Conservation (phyloP, 768 basidiomycete species). For the Lactarius vividus region DNA sequence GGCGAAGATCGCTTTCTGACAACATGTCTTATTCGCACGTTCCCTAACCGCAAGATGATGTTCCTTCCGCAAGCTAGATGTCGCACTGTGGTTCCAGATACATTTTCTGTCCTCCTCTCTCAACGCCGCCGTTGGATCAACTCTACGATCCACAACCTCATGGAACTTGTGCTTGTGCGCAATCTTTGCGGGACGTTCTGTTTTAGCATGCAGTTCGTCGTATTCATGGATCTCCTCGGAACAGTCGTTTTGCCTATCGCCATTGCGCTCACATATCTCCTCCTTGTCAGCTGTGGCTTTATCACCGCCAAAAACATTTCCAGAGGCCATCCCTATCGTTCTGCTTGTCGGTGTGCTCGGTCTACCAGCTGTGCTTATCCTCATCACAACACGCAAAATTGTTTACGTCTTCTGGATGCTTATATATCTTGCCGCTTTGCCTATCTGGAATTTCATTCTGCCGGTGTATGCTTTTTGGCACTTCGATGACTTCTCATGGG, state of each 20-base stretch:
- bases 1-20: conserved; percentile 99
- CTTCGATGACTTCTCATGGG: conserved; percentile 99
- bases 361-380: conserved; percentile 86
- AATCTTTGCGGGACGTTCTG: conserved; percentile 99
- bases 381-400: conserved; percentile 92
- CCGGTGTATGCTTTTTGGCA: conserved; percentile 99
- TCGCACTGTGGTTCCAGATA: conserved; percentile 94
- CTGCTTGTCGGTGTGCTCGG: conserved; percentile 89
- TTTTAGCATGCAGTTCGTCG: conserved; percentile 99
- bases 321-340: conserved; percentile 91
- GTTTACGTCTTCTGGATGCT: conserved; percentile 99
- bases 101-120: conserved; percentile 88
- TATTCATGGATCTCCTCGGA: conserved; percentile 93
- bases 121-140: conserved; percentile 99
- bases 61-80: conserved; percentile 96
- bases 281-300: conserved; percentile 81
- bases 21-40: conserved; percentile 92
- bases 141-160: conserved; percentile 97
- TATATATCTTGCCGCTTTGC: conserved; percentile 87
- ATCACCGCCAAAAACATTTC: conserved; percentile 77
- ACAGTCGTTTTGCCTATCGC: conserved; percentile 93
- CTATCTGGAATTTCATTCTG: conserved; percentile 93
- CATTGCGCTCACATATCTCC: conserved; percentile 83
- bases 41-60: conserved; percentile 99
- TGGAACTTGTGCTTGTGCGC: conserved; percentile 96